Evolutionary conservation across 345 rosid species (phyloP).

Genomic region (Citrus maxima): DNA sequence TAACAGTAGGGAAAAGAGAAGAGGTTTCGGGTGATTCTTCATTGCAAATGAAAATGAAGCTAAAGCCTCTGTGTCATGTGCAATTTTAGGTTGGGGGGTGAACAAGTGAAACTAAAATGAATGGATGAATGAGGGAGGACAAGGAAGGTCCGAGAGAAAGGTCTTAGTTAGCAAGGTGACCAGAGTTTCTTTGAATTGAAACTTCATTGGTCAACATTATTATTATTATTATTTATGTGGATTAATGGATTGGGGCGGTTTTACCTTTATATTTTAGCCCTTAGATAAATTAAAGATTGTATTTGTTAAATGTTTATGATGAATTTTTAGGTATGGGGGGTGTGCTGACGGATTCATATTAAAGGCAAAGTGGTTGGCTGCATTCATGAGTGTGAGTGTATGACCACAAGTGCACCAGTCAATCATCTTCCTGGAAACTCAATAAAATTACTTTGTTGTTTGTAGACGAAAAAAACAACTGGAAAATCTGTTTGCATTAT

Average conservation of each 20-base stretch:
- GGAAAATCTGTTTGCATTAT: no score
- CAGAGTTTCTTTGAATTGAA: background rate
- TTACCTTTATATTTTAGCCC: no score
- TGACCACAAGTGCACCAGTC: no score
- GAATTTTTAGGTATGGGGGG: no score
- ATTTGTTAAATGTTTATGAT: no score
- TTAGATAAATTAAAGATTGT: no score
- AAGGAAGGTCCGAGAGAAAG: background rate
- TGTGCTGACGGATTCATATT: no score
- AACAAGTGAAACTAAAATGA: background rate
- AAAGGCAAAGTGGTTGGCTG: no score
- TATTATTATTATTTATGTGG: background rate
- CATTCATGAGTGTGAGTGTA: no score
- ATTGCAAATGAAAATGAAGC: slow-evolving; percentile 14
- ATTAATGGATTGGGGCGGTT: background rate
- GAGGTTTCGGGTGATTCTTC: slow-evolving; percentile 18
- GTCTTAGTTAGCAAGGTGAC: background rate
- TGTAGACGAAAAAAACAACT: no score
- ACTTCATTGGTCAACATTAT: background rate
- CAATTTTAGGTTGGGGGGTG: background rate
- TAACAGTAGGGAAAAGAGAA: slow-evolving; percentile 1
- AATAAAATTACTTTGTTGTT: no score
- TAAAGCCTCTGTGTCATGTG: slow-evolving; percentile 2
- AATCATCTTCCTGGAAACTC: no score
- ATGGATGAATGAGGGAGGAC: background rate